A percentile compares a stretch with the other conserved stretches of the same genome.
Conservation (phyloP, 768 basidiomycete species). For the Hericium erinaceus region DNA sequence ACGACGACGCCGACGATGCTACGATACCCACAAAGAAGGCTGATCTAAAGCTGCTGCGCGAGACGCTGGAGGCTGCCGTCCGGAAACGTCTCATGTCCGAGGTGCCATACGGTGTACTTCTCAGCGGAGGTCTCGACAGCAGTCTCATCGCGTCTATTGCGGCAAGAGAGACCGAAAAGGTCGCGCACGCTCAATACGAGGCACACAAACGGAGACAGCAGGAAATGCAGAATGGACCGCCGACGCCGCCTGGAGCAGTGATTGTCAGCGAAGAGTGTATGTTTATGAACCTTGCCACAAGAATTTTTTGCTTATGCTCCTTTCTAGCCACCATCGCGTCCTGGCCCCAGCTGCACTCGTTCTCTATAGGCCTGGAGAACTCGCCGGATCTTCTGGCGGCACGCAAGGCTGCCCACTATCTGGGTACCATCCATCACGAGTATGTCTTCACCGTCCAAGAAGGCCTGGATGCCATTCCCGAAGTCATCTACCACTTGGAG, state of each 20-base stretch:
- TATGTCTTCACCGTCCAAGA: constrained; percentile 98
- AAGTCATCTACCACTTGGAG: constrained; percentile 97
- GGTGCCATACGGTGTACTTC: constrained; percentile 94
- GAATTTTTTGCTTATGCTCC: background rate
- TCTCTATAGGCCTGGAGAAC: constrained; percentile 90
- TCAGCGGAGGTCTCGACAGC: constrained; percentile 93
- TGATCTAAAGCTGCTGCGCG: constrained; percentile 64
- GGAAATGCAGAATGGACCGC: constrained; percentile 44
- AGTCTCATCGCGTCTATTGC: constrained; percentile 95
- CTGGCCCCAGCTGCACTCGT: constrained; percentile 97
- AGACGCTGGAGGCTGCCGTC: constrained; percentile 84
- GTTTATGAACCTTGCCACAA: constrained; percentile 3
- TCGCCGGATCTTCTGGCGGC: constrained; percentile 95
- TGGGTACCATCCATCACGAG: constrained; percentile 95
- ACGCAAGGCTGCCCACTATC: constrained; percentile 82
- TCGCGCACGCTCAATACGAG: constrained; percentile 71
- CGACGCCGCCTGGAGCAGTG: constrained; percentile 36
- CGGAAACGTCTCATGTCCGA: constrained; percentile 95
- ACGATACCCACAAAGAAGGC: constrained; percentile 48
- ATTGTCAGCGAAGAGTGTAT: constrained; percentile 47
- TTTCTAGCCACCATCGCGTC: constrained; percentile 58
- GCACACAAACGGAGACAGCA: constrained; percentile 51
- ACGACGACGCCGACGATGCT: constrained; percentile 53
- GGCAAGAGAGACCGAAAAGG: constrained; percentile 88
- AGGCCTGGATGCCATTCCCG: constrained; percentile 92